Evolutionary conservation across 2,329 filamentous ascomycete species (phyloP).

Genomic region (Fonsecaea multimorphosa): DNA sequence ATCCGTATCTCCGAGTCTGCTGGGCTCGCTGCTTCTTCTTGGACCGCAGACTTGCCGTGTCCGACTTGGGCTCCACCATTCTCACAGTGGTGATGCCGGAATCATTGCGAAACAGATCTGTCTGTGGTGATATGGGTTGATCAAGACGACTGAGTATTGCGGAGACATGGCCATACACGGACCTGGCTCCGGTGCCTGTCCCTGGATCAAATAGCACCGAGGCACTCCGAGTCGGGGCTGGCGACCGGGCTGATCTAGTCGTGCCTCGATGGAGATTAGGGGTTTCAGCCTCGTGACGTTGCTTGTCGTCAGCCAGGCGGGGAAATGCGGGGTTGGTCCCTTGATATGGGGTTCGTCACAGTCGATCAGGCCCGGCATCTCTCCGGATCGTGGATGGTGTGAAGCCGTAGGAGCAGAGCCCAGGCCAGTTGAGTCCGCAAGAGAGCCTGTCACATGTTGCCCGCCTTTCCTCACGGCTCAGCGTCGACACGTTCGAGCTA

Average conservation of each 20-base stretch:
- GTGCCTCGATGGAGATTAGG: neutral
- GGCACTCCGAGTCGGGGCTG: neutral
- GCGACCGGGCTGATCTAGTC: neutral
- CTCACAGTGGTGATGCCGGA: neutral
- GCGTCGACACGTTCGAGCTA: neutral
- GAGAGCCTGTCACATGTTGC: neutral
- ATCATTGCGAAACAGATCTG: neutral
- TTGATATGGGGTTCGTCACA: too few relatives aligned
- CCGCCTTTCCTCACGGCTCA: neutral
- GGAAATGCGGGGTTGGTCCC: slow-evolving; percentile 4
- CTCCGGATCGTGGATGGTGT: neutral
- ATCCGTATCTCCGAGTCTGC: slow-evolving; percentile 19
- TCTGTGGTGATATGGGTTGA: neutral
- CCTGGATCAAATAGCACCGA: neutral
- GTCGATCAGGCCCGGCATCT: slow-evolving; percentile 16
- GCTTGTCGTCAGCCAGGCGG: neutral
- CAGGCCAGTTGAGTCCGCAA: too few relatives aligned
- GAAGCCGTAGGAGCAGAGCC: too few relatives aligned
- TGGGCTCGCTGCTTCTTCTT: slow-evolving; percentile 20
- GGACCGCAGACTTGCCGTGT: slow-evolving; percentile 8
- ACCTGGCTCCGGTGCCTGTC: neutral
- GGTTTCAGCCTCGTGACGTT: slow-evolving; percentile 18
- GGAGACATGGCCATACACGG: neutral
- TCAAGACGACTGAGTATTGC: neutral
- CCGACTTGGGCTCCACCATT: neutral